These are phyloP conservation scores for Escovopsis weberi DNA, from an alignment of 2,329 filamentous ascomycete species.

Conservation along the genomic window DNA sequence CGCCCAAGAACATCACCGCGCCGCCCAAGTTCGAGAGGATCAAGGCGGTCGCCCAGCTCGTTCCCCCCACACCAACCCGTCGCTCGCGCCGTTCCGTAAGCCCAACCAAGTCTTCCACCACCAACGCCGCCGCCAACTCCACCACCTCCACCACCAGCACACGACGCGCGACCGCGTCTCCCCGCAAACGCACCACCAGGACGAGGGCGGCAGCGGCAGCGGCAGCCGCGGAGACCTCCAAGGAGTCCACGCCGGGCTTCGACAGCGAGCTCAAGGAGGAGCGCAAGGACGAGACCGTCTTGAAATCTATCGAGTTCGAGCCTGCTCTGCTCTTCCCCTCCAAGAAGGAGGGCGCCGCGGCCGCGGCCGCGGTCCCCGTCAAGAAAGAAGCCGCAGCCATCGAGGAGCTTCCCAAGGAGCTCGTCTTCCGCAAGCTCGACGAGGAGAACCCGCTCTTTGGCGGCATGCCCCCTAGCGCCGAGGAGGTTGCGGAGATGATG, in stretches of 20 bases:
- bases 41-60: constrained; percentile 26
- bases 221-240: constrained; percentile 16
- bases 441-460: constrained; percentile 55
- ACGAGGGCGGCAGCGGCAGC: constrained; percentile 25
- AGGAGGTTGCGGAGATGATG: constrained; percentile 72
- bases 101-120: constrained; percentile 30
- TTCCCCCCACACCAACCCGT: constrained; percentile 34
- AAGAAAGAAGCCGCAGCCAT: constrained; percentile 58
- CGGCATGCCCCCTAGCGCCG: constrained; percentile 55
- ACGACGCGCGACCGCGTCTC: constrained; percentile 32
- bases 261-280: constrained; percentile 13
- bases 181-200: constrained; percentile 38
- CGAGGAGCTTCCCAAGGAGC: constrained; percentile 48
- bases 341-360: constrained; percentile 42
- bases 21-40: constrained; percentile 65
- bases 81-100: constrained; percentile 42
- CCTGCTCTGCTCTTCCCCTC: constrained; percentile 33
- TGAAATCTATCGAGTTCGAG: constrained; percentile 37
- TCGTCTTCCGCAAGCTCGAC: constrained; percentile 58
- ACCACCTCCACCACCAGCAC: neutral
- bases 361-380: constrained; percentile 31
- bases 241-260: constrained; percentile 8
- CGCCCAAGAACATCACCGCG: constrained; percentile 61
- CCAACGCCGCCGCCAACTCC: neutral
- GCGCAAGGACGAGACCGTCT: constrained; percentile 19